These are phyloP conservation scores for Lavandula angustifolia DNA, from an alignment of 257 asterid species.

Conservation along the genomic window DNA sequence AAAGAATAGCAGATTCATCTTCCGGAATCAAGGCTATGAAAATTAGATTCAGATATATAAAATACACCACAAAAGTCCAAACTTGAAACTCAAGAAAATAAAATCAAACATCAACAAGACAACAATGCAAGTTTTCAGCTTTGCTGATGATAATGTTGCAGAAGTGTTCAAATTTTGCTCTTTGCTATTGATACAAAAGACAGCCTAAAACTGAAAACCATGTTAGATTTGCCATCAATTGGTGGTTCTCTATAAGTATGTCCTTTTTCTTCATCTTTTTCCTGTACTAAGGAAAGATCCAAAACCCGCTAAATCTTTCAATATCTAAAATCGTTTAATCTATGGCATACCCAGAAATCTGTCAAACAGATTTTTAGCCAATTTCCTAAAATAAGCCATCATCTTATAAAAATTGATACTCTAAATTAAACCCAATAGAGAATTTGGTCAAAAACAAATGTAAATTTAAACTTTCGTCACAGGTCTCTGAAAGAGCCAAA, in stretches of 20 bases:
- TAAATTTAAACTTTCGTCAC: not conserved
- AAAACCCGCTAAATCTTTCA: not conserved
- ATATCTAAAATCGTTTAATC: not conserved
- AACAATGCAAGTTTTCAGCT: not conserved
- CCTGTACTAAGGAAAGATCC: constrained; percentile 2
- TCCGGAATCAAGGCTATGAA: constrained; percentile 24
- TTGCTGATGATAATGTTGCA: constrained; percentile 6
- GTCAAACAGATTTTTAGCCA: not conserved
- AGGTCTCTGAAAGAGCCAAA: not conserved
- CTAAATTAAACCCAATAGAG: not conserved
- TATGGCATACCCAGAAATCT: not conserved
- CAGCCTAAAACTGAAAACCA: constrained; percentile 3
- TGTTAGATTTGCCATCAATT: constrained; percentile 1
- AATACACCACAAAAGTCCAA: constrained; percentile 18
- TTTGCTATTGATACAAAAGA: not conserved
- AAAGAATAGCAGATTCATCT: constrained; percentile 19
- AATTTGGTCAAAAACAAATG: not conserved
- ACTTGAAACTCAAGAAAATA: constrained; percentile 5
- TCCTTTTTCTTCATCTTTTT: not conserved
- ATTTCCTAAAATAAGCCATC: not conserved
- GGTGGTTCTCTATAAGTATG: not conserved
- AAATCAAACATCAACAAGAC: not conserved
- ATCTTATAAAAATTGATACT: not conserved
- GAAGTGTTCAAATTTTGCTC: not conserved
- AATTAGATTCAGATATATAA: not conserved